Conservation (phyloP, 495 filamentous ascomycete species). For the Neurospora sublineolata region DNA sequence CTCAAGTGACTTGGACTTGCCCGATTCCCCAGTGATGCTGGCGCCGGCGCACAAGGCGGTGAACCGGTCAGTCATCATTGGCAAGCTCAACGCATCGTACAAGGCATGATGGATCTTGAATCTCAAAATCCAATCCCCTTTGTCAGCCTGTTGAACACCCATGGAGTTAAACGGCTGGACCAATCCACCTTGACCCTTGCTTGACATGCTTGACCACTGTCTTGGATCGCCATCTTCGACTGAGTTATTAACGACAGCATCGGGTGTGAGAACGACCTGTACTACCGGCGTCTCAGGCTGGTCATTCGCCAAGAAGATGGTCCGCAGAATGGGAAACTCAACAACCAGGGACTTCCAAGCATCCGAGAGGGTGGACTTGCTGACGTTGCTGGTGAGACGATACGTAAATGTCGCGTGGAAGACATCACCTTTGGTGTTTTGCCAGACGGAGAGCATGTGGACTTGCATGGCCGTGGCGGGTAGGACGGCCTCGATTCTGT, state of each 20-base stretch:
- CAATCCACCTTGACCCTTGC: slow-evolving; percentile 2
- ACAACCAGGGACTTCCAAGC: slow-evolving; percentile 48
- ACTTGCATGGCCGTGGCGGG: slow-evolving; percentile 62
- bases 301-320: slow-evolving; percentile 42
- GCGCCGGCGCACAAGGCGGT: slow-evolving; percentile 8
- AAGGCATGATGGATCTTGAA: slow-evolving; percentile 63
- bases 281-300: slow-evolving; percentile 35
- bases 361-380: slow-evolving; percentile 21
- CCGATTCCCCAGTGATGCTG: not conserved
- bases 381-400: slow-evolving; percentile 22
- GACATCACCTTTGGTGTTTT: slow-evolving; percentile 44
- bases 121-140: slow-evolving; percentile 15
- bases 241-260: not conserved
- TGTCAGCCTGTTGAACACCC: not conserved
- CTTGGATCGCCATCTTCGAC: not conserved
- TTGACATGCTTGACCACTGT: not conserved
- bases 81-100: slow-evolving; percentile 64
- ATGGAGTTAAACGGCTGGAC: slow-evolving; percentile 6
- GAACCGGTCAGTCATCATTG: slow-evolving; percentile 33
- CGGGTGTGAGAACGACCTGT: slow-evolving; percentile 26
- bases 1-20: not conserved
- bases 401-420: slow-evolving; percentile 58
- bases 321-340: slow-evolving; percentile 49
- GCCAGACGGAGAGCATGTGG: slow-evolving; percentile 60
- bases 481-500: slow-evolving; percentile 38